Conservation (phyloP, 2,329 filamentous ascomycete genomes). For the Dactylellina haptotyla region DNA sequence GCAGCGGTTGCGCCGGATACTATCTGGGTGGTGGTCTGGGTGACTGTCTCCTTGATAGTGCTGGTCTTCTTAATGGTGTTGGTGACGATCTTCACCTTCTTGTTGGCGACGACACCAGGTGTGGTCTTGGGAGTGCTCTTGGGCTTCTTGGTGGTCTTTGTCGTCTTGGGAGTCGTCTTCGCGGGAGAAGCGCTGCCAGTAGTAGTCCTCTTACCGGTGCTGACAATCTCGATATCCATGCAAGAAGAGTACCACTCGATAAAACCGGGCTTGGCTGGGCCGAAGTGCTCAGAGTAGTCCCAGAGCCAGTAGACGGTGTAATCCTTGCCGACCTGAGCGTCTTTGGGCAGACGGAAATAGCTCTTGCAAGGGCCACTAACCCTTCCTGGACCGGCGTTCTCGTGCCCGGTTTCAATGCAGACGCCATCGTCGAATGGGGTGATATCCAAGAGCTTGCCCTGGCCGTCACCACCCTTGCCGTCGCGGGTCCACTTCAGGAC, state of each 20-base stretch:
- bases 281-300: slow-evolving; percentile 69
- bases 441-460: slow-evolving; percentile 76
- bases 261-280: slow-evolving; percentile 41
- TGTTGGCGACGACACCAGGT: background rate
- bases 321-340: slow-evolving; percentile 70
- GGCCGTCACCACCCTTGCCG: slow-evolving; percentile 81
- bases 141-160: background rate
- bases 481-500: slow-evolving; percentile 75
- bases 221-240: slow-evolving; percentile 56
- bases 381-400: slow-evolving; percentile 67
- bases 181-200: background rate
- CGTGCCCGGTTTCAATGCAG: slow-evolving; percentile 74
- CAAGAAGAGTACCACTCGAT: slow-evolving; percentile 57
- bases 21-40: background rate
- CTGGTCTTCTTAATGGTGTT: background rate
- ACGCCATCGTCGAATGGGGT: slow-evolving; percentile 89
- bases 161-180: background rate
- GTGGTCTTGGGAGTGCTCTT: background rate
- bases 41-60: background rate
- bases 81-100: background rate
- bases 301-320: slow-evolving; percentile 96
- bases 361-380: slow-evolving; percentile 79
- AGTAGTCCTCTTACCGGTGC: slow-evolving; percentile 2
- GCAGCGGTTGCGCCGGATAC: background rate
- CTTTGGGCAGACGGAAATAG: slow-evolving; percentile 77